Evolutionary conservation across 345 rosid genomes (phyloP).

Genomic region (Sonneratia caseolaris): DNA sequence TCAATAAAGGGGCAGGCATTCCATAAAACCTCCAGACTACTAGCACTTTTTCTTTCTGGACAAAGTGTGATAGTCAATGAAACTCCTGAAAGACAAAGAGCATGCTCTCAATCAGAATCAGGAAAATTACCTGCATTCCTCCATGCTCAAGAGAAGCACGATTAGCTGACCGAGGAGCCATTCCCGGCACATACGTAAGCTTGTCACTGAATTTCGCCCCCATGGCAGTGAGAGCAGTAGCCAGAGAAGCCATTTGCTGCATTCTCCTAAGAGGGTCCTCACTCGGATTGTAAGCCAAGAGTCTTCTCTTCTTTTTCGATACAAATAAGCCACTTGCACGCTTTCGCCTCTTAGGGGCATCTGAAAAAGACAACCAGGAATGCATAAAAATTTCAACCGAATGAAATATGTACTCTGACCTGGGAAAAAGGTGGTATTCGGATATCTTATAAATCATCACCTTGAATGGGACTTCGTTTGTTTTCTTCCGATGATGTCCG

Average conservation of each 20-base stretch:
- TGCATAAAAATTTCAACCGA: background rate
- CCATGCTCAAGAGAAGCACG: slow-evolving; percentile 56
- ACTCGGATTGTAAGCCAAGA: slow-evolving; percentile 58
- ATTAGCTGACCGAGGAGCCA: slow-evolving; percentile 67
- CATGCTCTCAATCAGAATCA: background rate
- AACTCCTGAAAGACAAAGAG: background rate
- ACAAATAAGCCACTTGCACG: slow-evolving; percentile 42
- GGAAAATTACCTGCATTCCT: slow-evolving; percentile 74
- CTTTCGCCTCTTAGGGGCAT: slow-evolving; percentile 40
- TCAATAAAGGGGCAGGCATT: background rate
- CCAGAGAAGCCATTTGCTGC: slow-evolving; percentile 87
- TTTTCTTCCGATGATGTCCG: slow-evolving; percentile 26
- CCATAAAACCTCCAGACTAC: background rate
- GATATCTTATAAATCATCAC: slow-evolving; percentile 13
- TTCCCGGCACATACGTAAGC: slow-evolving; percentile 54
- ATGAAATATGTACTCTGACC: background rate
- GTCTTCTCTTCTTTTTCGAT: slow-evolving; percentile 67
- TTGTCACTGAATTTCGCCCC: slow-evolving; percentile 51
- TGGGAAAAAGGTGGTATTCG: background rate
- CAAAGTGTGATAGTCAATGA: background rate
- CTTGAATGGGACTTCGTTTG: slow-evolving; percentile 19
- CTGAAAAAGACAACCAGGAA: slow-evolving; percentile 13
- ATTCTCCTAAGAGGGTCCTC: slow-evolving; percentile 52
- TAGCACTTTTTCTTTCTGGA: background rate
- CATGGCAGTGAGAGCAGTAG: slow-evolving; percentile 66